Conservation (phyloP, 2,329 filamentous ascomycete genomes). For the Arachnomyces sp. region DNA sequence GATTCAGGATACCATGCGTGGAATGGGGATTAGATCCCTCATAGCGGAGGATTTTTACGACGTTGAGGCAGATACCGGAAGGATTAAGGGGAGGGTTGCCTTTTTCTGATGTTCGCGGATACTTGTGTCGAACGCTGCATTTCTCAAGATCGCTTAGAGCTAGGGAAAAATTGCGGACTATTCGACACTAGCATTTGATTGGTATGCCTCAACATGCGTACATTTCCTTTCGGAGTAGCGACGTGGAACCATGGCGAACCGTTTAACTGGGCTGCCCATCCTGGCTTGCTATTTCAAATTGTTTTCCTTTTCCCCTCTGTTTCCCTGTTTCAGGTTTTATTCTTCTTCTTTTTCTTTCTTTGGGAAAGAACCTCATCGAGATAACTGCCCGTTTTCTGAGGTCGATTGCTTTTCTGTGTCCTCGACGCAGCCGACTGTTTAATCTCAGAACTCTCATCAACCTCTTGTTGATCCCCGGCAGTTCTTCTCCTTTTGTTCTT, state of each 20-base stretch:
- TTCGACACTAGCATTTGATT: no score
- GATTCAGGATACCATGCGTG: not conserved
- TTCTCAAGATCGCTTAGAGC: no score
- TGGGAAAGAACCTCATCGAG: slow-evolving; percentile 47
- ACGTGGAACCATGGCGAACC: no score
- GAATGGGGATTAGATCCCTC: not conserved
- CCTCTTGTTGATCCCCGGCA: slow-evolving; percentile 9
- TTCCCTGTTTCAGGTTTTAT: slow-evolving; percentile 20
- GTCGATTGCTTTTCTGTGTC: slow-evolving; percentile 8
- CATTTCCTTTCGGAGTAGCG: no score
- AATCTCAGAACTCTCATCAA: not conserved
- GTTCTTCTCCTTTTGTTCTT: slow-evolving; percentile 21
- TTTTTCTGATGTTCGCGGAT: no score
- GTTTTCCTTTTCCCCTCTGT: slow-evolving; percentile 8
- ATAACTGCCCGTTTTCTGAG: slow-evolving; percentile 41
- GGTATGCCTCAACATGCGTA: no score
- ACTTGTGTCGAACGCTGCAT: no score
- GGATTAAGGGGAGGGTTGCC: not conserved
- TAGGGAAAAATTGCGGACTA: no score
- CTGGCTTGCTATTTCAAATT: slow-evolving; percentile 8
- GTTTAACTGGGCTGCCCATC: slow-evolving; percentile 1
- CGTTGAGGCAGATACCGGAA: not conserved
- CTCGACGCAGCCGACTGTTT: not conserved
- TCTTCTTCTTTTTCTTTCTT: slow-evolving; percentile 45
- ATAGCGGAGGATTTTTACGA: slow-evolving; percentile 27